Evolutionary conservation across 2,329 filamentous ascomycete species (phyloP), one percentile per base, ranked within the genome.

Genomic region (Pseudogymnoascus sp.): DNA sequence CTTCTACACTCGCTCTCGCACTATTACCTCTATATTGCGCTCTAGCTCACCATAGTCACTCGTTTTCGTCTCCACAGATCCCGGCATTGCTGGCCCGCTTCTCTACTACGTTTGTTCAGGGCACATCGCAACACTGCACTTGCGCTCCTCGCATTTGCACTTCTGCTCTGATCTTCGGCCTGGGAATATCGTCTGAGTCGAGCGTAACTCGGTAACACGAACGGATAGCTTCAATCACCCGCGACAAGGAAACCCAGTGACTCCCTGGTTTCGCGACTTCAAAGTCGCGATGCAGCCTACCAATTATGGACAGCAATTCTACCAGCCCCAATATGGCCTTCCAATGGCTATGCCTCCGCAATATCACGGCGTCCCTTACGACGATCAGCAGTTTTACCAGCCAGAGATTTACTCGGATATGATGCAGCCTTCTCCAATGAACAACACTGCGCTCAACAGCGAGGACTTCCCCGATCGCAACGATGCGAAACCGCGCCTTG

Each of bases 401-500:
- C 47, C 11, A 33, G 47, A 53, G 26, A 31, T 38, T 4, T 60
- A 60, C n/a, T 31, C 33, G 19, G 59, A 60, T 60, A 60, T 60
- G 59, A 60, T 60, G 59, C 59, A 60, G 24, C 33, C 13, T 7
- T 37, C 59, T 6, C 33, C 33, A 7, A 37, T 37, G 19, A 38
- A 14, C 16, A 60, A 37, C 16, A 60, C 37, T 29, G 59, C 31
- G 59, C 24, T 60, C 10, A 16, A 38, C 3, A 60, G 59, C n/a
- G 33, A 60, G 59, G 59, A 60, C n/a, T 60, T 60, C 59, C 31
- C 31, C 37, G 59, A 60, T 40, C 59, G 59, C 59, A 60, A 76
- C 62, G 77, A 82, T 67, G 78, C 81, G 11, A 83, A 82, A 69
- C 80, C 81, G 21, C 76, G 81, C 33, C 74, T 85, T 31, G 81